Conservation (phyloP, 129 eudicot genomes). For the Pittosporum tobira region DNA sequence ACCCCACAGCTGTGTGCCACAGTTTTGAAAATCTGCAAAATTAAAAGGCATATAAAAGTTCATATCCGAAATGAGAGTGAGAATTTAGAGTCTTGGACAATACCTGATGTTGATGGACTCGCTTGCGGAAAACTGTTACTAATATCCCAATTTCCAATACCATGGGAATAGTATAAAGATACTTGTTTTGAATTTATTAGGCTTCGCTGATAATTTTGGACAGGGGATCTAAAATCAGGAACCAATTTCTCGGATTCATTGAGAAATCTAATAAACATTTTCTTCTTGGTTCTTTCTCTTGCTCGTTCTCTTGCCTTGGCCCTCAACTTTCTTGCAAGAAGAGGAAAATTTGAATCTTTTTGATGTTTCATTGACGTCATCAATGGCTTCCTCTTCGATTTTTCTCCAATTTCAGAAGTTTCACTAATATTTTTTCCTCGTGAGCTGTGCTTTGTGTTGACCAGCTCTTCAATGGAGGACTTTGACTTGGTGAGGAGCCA, state of each 20-base stretch:
- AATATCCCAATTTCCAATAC: background rate
- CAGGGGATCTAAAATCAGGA: constrained; percentile 2
- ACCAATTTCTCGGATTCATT: constrained; percentile 11
- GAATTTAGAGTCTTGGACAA: background rate
- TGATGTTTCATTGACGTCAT: constrained; percentile 7
- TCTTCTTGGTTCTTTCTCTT: constrained; percentile 65
- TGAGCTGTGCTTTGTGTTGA: constrained; percentile 20
- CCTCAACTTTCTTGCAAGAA: constrained; percentile 43
- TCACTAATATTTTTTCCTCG: background rate
- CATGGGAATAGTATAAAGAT: background rate
- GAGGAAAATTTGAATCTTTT: constrained; percentile 11
- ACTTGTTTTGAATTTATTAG: background rate
- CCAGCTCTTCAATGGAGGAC: constrained; percentile 53
- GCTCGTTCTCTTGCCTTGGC: constrained; percentile 92
- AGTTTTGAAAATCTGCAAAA: background rate
- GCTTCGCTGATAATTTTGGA: constrained; percentile 4
- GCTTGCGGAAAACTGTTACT: background rate
- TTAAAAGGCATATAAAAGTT: background rate
- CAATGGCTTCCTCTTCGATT: constrained; percentile 12
- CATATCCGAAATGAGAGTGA: too few species aligned
- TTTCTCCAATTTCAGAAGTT: constrained; percentile 3
- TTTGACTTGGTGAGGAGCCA: constrained; percentile 77
- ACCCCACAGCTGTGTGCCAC: constrained; percentile 1
- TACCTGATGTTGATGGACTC: constrained; percentile 7
- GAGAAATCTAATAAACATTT: constrained; percentile 29